Evolutionary conservation across 106 monocot genomes (phyloP), one percentile per base, ranked within the genome.

Genomic region (Dendrobium huoshanense): DNA sequence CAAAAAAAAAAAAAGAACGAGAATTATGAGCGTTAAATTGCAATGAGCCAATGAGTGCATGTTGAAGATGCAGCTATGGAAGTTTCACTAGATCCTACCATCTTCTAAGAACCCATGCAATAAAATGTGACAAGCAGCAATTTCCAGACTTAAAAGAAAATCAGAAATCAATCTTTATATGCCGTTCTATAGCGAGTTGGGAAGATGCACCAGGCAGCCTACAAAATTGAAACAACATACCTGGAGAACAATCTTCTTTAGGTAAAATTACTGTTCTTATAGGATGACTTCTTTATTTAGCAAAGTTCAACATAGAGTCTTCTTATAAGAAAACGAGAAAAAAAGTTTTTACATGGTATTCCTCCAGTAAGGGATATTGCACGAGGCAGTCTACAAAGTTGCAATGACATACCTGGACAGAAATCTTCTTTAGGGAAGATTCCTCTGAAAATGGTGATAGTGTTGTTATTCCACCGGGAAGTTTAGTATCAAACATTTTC

Each of bases 401-500:
- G 10, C 25, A 59, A 80, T 15, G 17, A 18, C 42, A 82, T 84
- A 91, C 95, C 93, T 86, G 80, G 47, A 95, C 95, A 61, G 80
- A 19, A 37, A 95, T 74, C 80, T 91, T 89, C 7, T 85, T 83
- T 22, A 95, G 58, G 59, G 95, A 93, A 73, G 95, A 95, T 41
- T 85, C 88, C 27, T 91, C 89, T 6, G 87, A 74, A 82, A 95
- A 95, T n/a, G 95, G 95, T 75, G 95, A 91, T 82, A 95, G 67
- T 29, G 88, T 19, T 25, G 88, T 75, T 41, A 89, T 84, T 81
- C 95, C 95, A 47, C 89, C 87, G 10, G 93, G 95, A 61, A 90
- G 82, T 78, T 82, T 88, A 3, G 93, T 95, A 84, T 95, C 95
- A 79, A 95, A 95, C 95, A 95, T 95, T 45, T 75, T 75, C 40